phyloP scores from a whole-genome alignment of 192 early-diverging fungal species.

The Chytriomyces hyalinus region DNA sequence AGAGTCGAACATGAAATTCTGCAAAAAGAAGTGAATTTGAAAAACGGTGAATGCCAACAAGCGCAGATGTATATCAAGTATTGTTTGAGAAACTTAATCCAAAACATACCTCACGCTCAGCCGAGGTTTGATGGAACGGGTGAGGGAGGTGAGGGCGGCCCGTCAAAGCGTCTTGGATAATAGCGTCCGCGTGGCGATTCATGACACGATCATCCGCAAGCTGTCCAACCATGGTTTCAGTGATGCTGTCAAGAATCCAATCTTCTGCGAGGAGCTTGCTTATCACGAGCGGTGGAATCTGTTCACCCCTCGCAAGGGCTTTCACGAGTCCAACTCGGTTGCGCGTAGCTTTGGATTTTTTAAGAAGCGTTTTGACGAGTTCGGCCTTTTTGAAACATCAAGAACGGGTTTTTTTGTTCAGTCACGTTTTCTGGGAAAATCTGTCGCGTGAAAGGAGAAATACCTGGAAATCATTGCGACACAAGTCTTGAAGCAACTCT shows the following conservation, averaged over 20 bases:
- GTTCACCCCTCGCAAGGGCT: slow-evolving; percentile 4
- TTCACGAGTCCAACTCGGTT: slow-evolving; percentile 13
- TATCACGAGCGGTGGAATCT: background rate
- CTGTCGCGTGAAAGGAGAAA: background rate
- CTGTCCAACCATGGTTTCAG: background rate
- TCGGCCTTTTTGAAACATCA: background rate
- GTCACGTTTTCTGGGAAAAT: background rate
- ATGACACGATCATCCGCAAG: slow-evolving; percentile 2
- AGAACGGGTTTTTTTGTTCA: background rate
- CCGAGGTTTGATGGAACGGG: background rate
- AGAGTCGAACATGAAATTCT: slow-evolving; percentile 3
- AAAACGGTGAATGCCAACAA: background rate
- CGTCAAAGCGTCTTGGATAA: background rate
- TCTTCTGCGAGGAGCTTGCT: slow-evolving; percentile 11
- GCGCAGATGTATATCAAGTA: background rate
- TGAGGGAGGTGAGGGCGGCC: background rate
- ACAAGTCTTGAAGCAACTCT: slow-evolving; percentile 3
- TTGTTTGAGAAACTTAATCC: background rate
- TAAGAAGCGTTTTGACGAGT: slow-evolving; percentile 1
- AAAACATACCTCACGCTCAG: background rate
- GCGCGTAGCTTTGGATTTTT: background rate
- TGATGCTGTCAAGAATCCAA: background rate
- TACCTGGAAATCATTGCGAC: slow-evolving; percentile 6
- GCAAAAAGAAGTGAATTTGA: background rate
- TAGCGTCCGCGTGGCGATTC: slow-evolving; percentile 13